phyloP scores from a whole-genome alignment of 176 grass and related monocot species.

The Oryza coarctata region DNA sequence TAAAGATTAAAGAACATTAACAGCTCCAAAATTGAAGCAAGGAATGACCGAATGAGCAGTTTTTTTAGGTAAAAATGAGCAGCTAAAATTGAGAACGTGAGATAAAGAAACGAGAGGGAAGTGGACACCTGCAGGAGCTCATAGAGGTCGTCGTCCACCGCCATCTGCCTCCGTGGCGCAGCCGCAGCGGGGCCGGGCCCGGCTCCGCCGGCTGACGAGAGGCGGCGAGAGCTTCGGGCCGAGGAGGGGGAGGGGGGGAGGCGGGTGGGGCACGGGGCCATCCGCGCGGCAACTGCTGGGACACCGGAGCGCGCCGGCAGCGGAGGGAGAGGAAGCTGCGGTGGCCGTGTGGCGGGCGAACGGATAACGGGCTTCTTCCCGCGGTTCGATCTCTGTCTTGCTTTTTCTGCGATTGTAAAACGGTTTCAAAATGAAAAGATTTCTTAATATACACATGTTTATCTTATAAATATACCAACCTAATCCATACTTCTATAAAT shows the following conservation, averaged over 20 bases:
- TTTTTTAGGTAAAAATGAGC: no score
- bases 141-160: slow-evolving; percentile 62
- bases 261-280: slow-evolving; percentile 31
- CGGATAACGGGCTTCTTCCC: slow-evolving; percentile 25
- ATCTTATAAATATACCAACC: no score
- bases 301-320: background rate
- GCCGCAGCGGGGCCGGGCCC: background rate
- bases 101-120: background rate
- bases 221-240: slow-evolving; percentile 9
- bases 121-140: slow-evolving; percentile 67
- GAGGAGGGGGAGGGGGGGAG: slow-evolving; percentile 8
- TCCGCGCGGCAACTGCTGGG: background rate
- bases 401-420: no score
- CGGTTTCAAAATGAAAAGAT: no score
- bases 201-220: background rate
- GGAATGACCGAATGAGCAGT: background rate
- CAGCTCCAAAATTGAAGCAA: background rate
- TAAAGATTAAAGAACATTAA: background rate
- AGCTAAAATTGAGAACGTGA: background rate
- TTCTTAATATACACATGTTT: no score
- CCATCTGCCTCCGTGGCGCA: slow-evolving; percentile 26
- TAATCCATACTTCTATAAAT: no score
- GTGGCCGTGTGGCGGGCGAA: background rate
- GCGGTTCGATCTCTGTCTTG: background rate
- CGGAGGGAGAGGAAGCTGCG: background rate